These are phyloP conservation scores for Vanilla planifolia DNA, from an alignment of 106 monocot genomes.

Conservation along the genomic window DNA sequence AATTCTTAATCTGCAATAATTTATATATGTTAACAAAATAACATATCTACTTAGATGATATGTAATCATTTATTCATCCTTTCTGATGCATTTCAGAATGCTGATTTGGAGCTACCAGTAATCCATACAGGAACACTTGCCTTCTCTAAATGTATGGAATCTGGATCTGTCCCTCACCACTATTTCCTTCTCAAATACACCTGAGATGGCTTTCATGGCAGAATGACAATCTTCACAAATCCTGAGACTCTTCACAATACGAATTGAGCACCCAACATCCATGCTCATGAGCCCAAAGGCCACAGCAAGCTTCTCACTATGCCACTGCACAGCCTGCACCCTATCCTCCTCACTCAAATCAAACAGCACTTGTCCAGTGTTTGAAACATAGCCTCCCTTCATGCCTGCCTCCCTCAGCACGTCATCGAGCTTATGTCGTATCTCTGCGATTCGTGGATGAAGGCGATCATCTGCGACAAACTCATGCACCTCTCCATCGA, in stretches of 20 bases:
- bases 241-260: slow-evolving; percentile 25
- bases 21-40: no score
- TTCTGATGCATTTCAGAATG: no score
- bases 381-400: slow-evolving; percentile 22
- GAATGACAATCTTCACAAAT: slow-evolving; percentile 26
- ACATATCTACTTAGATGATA: no score
- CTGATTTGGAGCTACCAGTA: slow-evolving; percentile 9
- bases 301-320: slow-evolving; percentile 46
- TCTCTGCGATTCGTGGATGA: not conserved
- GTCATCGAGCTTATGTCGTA: slow-evolving; percentile 19
- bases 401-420: slow-evolving; percentile 22
- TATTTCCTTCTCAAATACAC: slow-evolving; percentile 8
- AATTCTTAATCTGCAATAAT: no score
- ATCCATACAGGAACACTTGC: slow-evolving; percentile 8
- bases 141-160: slow-evolving; percentile 17
- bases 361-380: slow-evolving; percentile 32
- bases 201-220: slow-evolving; percentile 16
- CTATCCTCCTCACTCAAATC: slow-evolving; percentile 42
- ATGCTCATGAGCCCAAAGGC: slow-evolving; percentile 19
- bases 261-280: slow-evolving; percentile 14
- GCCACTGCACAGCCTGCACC: slow-evolving; percentile 40
- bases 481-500: slow-evolving; percentile 33
- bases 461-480: slow-evolving; percentile 21
- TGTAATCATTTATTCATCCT: no score
- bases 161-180: slow-evolving; percentile 12